A percentile compares a stretch with the other conserved stretches of the same genome.
Evolutionary conservation across 2,329 filamentous ascomycete genomes (phyloP).

Genomic region (Aureobasidium sp.): DNA sequence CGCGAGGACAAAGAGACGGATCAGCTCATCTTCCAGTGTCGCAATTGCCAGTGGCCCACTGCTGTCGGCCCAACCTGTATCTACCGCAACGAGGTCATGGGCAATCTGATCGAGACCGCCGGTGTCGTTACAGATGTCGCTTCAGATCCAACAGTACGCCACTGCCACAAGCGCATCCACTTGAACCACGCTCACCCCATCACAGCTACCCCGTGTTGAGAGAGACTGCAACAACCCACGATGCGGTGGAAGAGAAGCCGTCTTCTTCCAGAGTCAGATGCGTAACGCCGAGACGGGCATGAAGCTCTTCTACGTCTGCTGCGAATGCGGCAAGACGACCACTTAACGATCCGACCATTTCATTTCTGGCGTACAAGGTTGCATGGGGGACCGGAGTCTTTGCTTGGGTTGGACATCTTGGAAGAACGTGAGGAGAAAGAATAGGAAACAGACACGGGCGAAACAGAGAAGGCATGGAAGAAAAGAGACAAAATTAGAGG

Average conservation of each 20-base stretch:
- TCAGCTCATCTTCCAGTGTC: constrained; percentile 89
- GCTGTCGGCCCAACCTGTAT: constrained; percentile 88
- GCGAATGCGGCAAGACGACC: constrained; percentile 52
- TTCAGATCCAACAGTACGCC: constrained; percentile 92
- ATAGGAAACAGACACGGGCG: background rate
- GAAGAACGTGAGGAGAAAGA: background rate
- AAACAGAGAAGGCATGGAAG: background rate
- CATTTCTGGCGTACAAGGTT: background rate
- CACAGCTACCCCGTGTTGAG: constrained; percentile 80
- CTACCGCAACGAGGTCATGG: constrained; percentile 90
- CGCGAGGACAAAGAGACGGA: constrained; percentile 83
- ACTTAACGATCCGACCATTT: background rate
- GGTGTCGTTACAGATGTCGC: constrained; percentile 96
- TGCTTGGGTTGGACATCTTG: background rate
- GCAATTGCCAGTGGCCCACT: constrained; percentile 83
- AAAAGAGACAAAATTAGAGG: background rate
- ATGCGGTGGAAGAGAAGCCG: constrained; percentile 82
- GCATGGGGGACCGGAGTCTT: background rate
- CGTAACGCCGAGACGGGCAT: constrained; percentile 95
- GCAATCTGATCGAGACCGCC: constrained; percentile 85
- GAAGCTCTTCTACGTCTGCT: constrained; percentile 69
- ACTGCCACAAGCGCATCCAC: constrained; percentile 31
- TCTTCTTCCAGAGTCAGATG: constrained; percentile 99
- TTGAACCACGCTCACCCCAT: background rate
- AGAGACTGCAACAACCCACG: constrained; percentile 63